Percentiles rank a stretch among this genome's conserved stretches.
Evolutionary conservation across 2,329 filamentous ascomycete species (phyloP).

Genomic region (Nigrospora osmanthi): DNA sequence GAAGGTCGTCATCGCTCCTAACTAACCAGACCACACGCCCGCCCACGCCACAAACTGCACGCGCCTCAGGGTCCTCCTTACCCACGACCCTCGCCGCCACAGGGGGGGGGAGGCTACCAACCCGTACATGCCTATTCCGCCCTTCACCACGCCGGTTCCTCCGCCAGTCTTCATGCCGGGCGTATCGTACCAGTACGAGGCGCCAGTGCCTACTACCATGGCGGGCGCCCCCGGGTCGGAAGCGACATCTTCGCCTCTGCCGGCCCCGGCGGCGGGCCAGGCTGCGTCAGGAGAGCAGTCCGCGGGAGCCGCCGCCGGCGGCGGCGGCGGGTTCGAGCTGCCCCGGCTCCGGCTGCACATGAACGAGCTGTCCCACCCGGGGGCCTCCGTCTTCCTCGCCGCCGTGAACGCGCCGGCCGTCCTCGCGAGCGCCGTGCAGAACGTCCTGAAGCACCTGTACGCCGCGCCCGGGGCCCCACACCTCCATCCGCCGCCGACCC

Average conservation of each 20-base stretch:
- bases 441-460: conserved; percentile 71
- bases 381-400: conserved; percentile 58
- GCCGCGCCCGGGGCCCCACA: conserved; percentile 20
- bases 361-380: conserved; percentile 50
- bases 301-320: background rate
- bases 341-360: conserved; percentile 54
- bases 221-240: background rate
- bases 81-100: too few species aligned
- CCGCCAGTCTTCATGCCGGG: conserved; percentile 22
- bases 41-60: too few species aligned
- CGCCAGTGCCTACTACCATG: conserved; percentile 9
- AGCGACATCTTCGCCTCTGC: background rate
- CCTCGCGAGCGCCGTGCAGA: conserved; percentile 53
- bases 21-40: too few species aligned
- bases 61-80: too few species aligned
- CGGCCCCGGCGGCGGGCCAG: background rate
- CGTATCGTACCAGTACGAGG: conserved; percentile 16
- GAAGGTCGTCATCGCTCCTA: too few species aligned
- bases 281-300: background rate
- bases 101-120: background rate
- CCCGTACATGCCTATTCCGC: conserved; percentile 19
- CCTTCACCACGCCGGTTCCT: conserved; percentile 22
- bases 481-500: conserved; percentile 50
- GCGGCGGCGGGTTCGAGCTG: conserved; percentile 19
- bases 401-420: conserved; percentile 55